Evolutionary conservation across 371 early-diverging fungal genomes (phyloP), one percentile per base, ranked within the genome.

Genomic region (Rhizopus delemar): DNA sequence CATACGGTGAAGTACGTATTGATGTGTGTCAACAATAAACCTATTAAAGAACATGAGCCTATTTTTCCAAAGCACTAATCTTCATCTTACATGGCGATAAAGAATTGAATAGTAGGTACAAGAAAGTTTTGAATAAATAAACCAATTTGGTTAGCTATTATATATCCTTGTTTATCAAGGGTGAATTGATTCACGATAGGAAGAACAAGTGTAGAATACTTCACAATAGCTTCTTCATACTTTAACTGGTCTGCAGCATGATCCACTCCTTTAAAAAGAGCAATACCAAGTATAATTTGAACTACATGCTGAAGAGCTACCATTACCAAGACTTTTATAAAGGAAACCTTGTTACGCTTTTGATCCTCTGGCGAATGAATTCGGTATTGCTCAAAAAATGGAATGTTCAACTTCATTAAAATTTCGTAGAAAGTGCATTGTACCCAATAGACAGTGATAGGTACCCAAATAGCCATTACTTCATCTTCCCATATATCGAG

Each of bases 1-100:
- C 35, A 81, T 64, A 41, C 89, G 82, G 65, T 90, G 90, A 57
- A 89, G 74, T 70, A 86, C 86, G 72, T 90, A 90, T 72, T 90
- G 80, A 65, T 80, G 80, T 7, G 82, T 80, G 41, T 85, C 86
- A 15, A 85, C 68, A 62, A 85, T 62, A 28, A 80, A 13, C 80
- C 80, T 79, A 66, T 8, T 33, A 32, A 56, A 7, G n/a, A 29
- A 22, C 22, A 39, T 33, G 16, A 33, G 2, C 32, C 43, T 6
- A 2, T 43, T 8, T 31, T 32, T 46, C n/a, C 35, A 31, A 32
- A 13, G n/a, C 5, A 57, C 33, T 12, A 9, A 15, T 28, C 36
- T 29, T 7, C 32, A 38, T 36, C 63, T 63, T 60, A 68, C 68
- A 68, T 68, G 15, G 60, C 68, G 41, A 57, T 50, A 28, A 68